Conservation (phyloP, 805 yeast genomes). For the Teunomyces gatunensis region DNA sequence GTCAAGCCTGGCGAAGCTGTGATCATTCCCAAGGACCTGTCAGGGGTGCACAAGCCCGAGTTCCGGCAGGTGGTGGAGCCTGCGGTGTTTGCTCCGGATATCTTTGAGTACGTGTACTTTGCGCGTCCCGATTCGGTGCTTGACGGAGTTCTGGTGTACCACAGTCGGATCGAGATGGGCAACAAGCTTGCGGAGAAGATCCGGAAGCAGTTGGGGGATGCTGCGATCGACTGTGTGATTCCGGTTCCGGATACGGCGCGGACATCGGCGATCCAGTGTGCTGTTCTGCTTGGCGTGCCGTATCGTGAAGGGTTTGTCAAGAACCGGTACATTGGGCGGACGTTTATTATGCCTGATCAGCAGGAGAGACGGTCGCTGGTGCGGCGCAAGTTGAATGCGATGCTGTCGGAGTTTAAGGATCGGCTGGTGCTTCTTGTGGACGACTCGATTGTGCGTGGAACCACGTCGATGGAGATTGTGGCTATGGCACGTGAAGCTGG, state of each 20-base stretch:
- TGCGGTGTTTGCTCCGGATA: slow-evolving; percentile 84
- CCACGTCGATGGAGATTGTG: slow-evolving; percentile 94
- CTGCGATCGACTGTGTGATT: slow-evolving; percentile 85
- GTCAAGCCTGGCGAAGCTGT: slow-evolving; percentile 95
- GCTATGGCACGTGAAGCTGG: slow-evolving; percentile 99
- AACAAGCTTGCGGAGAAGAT: slow-evolving; percentile 78
- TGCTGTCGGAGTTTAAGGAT: slow-evolving; percentile 87
- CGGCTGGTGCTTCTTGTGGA: slow-evolving; percentile 88
- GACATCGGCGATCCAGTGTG: slow-evolving; percentile 90
- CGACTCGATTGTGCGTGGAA: slow-evolving; percentile 96
- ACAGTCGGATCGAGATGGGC: slow-evolving; percentile 93
- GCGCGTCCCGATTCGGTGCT: slow-evolving; percentile 96
- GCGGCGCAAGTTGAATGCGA: slow-evolving; percentile 91
- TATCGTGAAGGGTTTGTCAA: slow-evolving; percentile 97
- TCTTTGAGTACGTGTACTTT: slow-evolving; percentile 95
- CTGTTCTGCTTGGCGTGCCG: slow-evolving; percentile 74
- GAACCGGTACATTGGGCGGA: slow-evolving; percentile 95
- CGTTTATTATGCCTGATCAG: slow-evolving; percentile 98
- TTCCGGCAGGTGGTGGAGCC: slow-evolving; percentile 82
- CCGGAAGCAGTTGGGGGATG: slow-evolving; percentile 35
- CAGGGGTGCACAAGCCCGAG: slow-evolving; percentile 56
- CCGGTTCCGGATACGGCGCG: slow-evolving; percentile 99
- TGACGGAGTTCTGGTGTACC: slow-evolving; percentile 95
- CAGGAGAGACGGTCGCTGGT: slow-evolving; percentile 90
- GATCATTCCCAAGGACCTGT: slow-evolving; percentile 73